Conservation (phyloP, 768 basidiomycete species). For the Leucosporidium scottii region DNA sequence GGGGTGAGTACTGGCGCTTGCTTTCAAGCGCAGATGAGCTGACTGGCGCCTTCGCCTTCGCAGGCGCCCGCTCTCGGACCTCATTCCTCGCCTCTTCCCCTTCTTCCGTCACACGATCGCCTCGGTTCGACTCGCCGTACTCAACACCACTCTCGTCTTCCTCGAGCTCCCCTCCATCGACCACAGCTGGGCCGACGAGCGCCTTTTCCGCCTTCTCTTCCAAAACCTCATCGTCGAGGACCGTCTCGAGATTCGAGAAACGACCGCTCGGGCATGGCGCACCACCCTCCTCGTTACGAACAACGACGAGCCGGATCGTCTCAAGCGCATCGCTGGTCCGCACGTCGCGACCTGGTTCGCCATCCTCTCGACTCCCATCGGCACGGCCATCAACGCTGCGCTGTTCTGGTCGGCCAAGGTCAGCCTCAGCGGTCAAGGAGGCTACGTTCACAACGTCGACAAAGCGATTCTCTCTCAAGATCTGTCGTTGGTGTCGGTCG, state of each 20-base stretch:
- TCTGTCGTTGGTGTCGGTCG: slow-evolving; percentile 66
- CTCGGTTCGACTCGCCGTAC: slow-evolving; percentile 84
- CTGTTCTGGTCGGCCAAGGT: slow-evolving; percentile 57
- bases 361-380: slow-evolving; percentile 81
- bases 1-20: slow-evolving; percentile 51
- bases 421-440: slow-evolving; percentile 45
- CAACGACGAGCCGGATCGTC: neutral
- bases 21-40: neutral
- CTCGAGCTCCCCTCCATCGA: slow-evolving; percentile 64
- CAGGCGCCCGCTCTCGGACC: slow-evolving; percentile 70
- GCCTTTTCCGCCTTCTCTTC: slow-evolving; percentile 75
- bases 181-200: slow-evolving; percentile 68
- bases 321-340: neutral
- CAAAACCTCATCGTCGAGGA: slow-evolving; percentile 93
- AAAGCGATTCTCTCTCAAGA: slow-evolving; percentile 92
- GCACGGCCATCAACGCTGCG: slow-evolving; percentile 62
- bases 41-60: neutral
- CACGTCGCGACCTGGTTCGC: slow-evolving; percentile 60
- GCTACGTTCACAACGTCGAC: slow-evolving; percentile 76
- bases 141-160: slow-evolving; percentile 79
- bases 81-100: slow-evolving; percentile 82
- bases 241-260: slow-evolving; percentile 68
- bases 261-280: slow-evolving; percentile 67
- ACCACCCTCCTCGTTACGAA: slow-evolving; percentile 43
- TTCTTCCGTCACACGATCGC: slow-evolving; percentile 97